Evolutionary conservation across 2,329 filamentous ascomycete genomes (phyloP).

Genomic region (Talaromyces marneffei): DNA sequence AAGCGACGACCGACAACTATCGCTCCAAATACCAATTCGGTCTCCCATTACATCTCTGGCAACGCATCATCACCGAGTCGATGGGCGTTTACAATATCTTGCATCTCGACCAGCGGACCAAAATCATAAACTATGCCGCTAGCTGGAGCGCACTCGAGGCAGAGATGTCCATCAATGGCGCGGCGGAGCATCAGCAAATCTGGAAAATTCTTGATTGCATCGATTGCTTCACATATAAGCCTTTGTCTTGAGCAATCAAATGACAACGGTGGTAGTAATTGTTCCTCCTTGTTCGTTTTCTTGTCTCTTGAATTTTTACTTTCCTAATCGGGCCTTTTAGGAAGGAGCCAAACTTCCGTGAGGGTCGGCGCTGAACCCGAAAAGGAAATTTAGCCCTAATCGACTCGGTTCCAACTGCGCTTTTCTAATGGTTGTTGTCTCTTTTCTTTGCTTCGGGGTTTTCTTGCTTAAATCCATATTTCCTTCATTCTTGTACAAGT

Average conservation of each 20-base stretch:
- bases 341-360: background rate
- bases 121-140: conserved; percentile 28
- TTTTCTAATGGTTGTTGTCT: background rate
- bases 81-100: conserved; percentile 23
- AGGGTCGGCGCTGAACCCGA: background rate
- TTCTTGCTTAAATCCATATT: background rate
- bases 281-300: background rate
- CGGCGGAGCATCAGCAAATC: conserved; percentile 28
- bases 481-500: background rate
- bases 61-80: conserved; percentile 26
- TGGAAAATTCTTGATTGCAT: conserved; percentile 32
- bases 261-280: background rate
- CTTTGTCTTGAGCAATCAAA: conserved; percentile 11
- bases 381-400: conserved; percentile 8
- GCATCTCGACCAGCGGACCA: conserved; percentile 24
- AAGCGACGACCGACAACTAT: background rate
- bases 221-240: conserved; percentile 28
- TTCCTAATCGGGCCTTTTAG: conserved; percentile 8
- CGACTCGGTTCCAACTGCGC: background rate
- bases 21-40: conserved; percentile 20
- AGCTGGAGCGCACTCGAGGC: conserved; percentile 27
- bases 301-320: background rate
- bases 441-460: background rate
- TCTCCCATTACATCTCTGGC: conserved; percentile 26
- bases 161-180: conserved; percentile 27